Base-by-base conservation (phyloP, 441 rosid genomes). In the Croton laevigatus region DNA sequence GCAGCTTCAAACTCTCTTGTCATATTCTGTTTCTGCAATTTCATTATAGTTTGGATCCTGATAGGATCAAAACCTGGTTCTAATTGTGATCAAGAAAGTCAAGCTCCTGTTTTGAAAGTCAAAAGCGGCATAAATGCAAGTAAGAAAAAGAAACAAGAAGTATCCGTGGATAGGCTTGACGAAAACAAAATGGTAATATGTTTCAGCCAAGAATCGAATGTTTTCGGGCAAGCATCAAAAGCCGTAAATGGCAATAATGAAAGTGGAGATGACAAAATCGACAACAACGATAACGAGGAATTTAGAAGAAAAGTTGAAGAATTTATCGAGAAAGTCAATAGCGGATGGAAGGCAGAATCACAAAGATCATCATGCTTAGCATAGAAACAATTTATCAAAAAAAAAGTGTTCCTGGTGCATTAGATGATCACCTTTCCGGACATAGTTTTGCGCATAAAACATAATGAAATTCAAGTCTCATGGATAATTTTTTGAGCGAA, bases 301-400 rank as follows among this genome's bases (percentile, higher is more conserved):
- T 75, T 89, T 66, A 73, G 80, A 60, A 87, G 76, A 84, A 80
- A 85, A 73, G 76, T 76, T 7, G 95, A 91, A 74, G 89, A 86
- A 54, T 88, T 89, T 57, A 89, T 88, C 23, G 75, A 77, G 16
- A 83, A 84, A 62, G 82, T 84, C 34, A 83, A 85, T 42, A 74
- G 75, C 42, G 88, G 79, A 73, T 83, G 95, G 96, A 84, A 69
- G 65, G 82, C 70, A 66, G 92, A 91, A 71, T 77, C 32, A 1
- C 32, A 27, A 27, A 27, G 32, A 27, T 27, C 32, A 27, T 27
- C 62, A 61, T 75, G 37, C 44, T 40, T 40, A 40, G 44, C 8
- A 6, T 6, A 40, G 8, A 27, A 27, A 27, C 32, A 27, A 27
- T 27, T 27, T 27, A 1, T 2, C 32, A n/a, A n/a, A n/a, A n/a